These are phyloP conservation scores for Verticillium tricorpus DNA, from an alignment of 2,329 filamentous ascomycete genomes.

Conservation along the genomic window DNA sequence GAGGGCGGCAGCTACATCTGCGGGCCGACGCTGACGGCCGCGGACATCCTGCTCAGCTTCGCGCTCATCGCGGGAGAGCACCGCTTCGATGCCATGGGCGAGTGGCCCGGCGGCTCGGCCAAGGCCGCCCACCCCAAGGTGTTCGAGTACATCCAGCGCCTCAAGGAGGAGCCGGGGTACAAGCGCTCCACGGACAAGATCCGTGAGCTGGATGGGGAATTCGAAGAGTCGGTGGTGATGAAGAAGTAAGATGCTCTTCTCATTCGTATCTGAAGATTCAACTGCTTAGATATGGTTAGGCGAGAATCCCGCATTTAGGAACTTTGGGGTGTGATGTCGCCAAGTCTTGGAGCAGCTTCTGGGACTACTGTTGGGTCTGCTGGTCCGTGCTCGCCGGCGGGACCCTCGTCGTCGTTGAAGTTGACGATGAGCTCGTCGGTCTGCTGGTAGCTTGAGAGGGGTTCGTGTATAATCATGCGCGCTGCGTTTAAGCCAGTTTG, in stretches of 20 bases:
- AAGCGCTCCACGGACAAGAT: slow-evolving; percentile 43
- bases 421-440: slow-evolving; percentile 59
- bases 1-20: slow-evolving; percentile 42
- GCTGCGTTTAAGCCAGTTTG: too few species aligned
- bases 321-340: background rate
- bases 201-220: slow-evolving; percentile 40
- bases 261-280: background rate
- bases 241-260: background rate
- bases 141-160: slow-evolving; percentile 39
- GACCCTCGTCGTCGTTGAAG: slow-evolving; percentile 42
- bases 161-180: slow-evolving; percentile 44
- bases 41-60: slow-evolving; percentile 51
- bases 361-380: background rate
- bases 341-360: too few species aligned
- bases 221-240: slow-evolving; percentile 8
- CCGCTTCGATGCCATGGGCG: slow-evolving; percentile 33
- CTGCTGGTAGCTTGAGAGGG: background rate
- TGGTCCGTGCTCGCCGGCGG: slow-evolving; percentile 32
- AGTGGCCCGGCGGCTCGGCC: slow-evolving; percentile 32
- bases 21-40: slow-evolving; percentile 43
- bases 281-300: background rate
- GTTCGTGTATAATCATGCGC: too few species aligned
- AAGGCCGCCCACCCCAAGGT: slow-evolving; percentile 36
- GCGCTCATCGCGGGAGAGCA: slow-evolving; percentile 39
- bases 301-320: background rate